These are phyloP conservation scores for Alternaria gansuensis DNA, from an alignment of 2,329 filamentous ascomycete species.

Conservation along the genomic window DNA sequence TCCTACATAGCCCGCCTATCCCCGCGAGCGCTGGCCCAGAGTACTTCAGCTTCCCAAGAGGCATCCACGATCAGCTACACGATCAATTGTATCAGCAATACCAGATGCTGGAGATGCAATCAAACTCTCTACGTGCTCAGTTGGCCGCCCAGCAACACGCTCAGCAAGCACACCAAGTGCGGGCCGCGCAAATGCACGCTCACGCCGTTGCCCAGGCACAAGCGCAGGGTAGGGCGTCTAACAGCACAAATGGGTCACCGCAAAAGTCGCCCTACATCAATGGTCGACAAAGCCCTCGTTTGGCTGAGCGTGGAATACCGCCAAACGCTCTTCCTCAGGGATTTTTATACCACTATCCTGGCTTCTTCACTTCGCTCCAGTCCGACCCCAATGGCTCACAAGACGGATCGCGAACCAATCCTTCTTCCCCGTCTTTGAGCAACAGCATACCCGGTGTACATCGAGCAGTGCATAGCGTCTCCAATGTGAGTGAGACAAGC, in stretches of 20 bases:
- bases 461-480: constrained; percentile 55
- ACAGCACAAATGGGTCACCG: constrained; percentile 53
- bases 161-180: constrained; percentile 52
- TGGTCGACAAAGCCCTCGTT: constrained; percentile 45
- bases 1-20: constrained; percentile 56
- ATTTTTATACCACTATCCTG: constrained; percentile 59
- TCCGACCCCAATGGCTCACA: constrained; percentile 48
- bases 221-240: constrained; percentile 46
- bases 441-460: constrained; percentile 56
- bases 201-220: constrained; percentile 51
- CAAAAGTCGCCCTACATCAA: constrained; percentile 50
- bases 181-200: constrained; percentile 50
- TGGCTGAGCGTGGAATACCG: constrained; percentile 42
- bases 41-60: constrained; percentile 56
- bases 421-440: constrained; percentile 59
- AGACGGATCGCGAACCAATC: constrained; percentile 59
- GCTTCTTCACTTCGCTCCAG: constrained; percentile 54
- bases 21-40: constrained; percentile 50
- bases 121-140: constrained; percentile 49
- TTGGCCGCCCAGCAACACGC: constrained; percentile 50
- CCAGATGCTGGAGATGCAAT: constrained; percentile 57
- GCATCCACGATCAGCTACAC: constrained; percentile 56
- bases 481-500: constrained; percentile 55
- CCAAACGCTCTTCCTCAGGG: constrained; percentile 50
- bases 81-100: constrained; percentile 61